Percentiles rank a stretch among this genome's conserved stretches.
Evolutionary conservation across 768 basidiomycete genomes (phyloP).

Genomic region (Auriscalpium vulgare): DNA sequence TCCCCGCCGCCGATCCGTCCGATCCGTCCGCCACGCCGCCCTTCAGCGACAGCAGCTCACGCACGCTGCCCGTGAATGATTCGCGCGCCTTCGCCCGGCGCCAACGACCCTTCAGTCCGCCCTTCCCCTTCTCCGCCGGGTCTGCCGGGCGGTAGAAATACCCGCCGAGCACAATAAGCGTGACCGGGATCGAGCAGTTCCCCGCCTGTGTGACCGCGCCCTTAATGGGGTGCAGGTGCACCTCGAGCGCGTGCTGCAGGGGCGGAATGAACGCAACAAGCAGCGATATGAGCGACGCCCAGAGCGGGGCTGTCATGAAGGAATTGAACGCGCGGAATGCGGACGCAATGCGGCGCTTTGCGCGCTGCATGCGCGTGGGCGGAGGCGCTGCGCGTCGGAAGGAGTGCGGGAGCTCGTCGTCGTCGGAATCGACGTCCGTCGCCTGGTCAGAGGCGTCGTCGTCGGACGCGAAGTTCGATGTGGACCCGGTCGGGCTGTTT

Average conservation of each 20-base stretch:
- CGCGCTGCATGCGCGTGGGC: slow-evolving; percentile 22
- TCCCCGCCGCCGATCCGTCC: slow-evolving; percentile 5
- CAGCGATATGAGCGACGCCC: slow-evolving; percentile 69
- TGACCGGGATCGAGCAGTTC: slow-evolving; percentile 79
- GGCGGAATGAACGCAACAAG: slow-evolving; percentile 71
- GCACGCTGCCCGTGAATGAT: slow-evolving; percentile 35
- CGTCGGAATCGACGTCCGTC: slow-evolving; percentile 16
- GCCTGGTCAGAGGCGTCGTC: slow-evolving; percentile 15
- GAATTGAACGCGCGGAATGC: slow-evolving; percentile 40
- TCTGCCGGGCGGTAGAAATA: slow-evolving; percentile 63
- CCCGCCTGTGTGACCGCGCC: slow-evolving; percentile 62
- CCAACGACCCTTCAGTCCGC: slow-evolving; percentile 11
- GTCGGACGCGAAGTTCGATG: slow-evolving; percentile 4
- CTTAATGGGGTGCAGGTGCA: slow-evolving; percentile 56
- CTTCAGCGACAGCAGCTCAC: slow-evolving; percentile 34
- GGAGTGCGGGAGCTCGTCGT: slow-evolving; percentile 14
- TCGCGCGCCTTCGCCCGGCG: slow-evolving; percentile 7
- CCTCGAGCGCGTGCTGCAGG: slow-evolving; percentile 62
- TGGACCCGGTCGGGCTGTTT: slow-evolving; percentile 34
- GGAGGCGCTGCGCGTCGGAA: slow-evolving; percentile 15
- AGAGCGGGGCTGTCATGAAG: slow-evolving; percentile 87
- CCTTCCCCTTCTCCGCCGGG: slow-evolving; percentile 18
- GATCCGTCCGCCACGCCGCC: slow-evolving; percentile 6
- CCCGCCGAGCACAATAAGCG: slow-evolving; percentile 85
- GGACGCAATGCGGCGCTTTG: slow-evolving; percentile 19